These are phyloP conservation scores for Mycena metata DNA, from an alignment of 768 basidiomycete genomes.

Conservation along the genomic window DNA sequence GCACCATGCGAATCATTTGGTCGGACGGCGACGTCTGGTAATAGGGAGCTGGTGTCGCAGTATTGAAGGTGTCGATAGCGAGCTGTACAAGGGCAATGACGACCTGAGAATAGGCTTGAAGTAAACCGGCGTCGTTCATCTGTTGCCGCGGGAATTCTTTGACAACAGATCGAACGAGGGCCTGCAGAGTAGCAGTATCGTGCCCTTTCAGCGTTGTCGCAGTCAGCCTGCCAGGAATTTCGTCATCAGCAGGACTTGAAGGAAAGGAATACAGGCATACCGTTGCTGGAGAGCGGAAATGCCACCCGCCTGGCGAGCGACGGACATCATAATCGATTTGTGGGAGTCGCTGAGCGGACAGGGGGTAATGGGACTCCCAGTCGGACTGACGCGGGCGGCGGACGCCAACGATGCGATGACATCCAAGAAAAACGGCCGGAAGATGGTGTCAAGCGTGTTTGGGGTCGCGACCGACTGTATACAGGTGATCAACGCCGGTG, in stretches of 20 bases:
- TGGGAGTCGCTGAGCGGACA: constrained; percentile 27
- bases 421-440: constrained; percentile 31
- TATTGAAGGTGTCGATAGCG: constrained; percentile 26
- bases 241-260: background rate
- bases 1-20: constrained; percentile 24
- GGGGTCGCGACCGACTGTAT: background rate
- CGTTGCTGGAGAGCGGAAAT: constrained; percentile 23
- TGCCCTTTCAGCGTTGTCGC: constrained; percentile 25
- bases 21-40: background rate
- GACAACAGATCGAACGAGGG: constrained; percentile 3
- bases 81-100: constrained; percentile 15
- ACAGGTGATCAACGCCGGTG: background rate
- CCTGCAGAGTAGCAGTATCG: constrained; percentile 11
- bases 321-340: constrained; percentile 3
- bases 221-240: constrained; percentile 16
- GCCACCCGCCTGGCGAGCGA: constrained; percentile 25
- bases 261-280: background rate
- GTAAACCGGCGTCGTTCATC: background rate
- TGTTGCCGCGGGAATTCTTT: constrained; percentile 16
- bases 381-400: background rate
- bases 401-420: constrained; percentile 26
- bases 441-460: background rate
- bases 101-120: constrained; percentile 9
- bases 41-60: background rate
- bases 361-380: constrained; percentile 10